Base-by-base conservation (phyloP, 148 eudicot genomes). In the Silene latifolia region DNA sequence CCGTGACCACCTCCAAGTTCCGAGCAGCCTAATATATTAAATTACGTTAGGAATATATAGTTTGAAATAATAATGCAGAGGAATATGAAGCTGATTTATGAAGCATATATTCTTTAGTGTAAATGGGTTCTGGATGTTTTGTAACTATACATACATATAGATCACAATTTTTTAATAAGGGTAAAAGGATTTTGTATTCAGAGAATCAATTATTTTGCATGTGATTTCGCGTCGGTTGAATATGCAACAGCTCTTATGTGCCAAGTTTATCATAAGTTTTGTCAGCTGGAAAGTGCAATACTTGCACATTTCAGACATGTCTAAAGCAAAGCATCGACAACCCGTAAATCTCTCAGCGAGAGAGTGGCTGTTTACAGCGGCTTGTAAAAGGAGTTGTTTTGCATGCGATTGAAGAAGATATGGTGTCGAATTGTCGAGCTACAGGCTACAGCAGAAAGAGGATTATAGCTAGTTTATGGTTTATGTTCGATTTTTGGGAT, bases 81-180 rank as follows among this genome's bases (percentile, higher is more conserved):
- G 70, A 11, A 59, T 59, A 23, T 46, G 39, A 62, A 62, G 76
- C 79, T 72, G 44, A 71, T 80, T 76, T 62, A 54, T 79, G 68
- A 74, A 74, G 78, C 32, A 54, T 72, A 67, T 77, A 67, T 72
- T 72, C 69, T 73, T 69, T 77, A 73, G 78, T 73, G 77, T 73
- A 68, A 77, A 80, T 76, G 83, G 72, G 77, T 80, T 32, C 61
- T 67, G 70, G 68, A 73, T 76, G 71, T 67, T 57, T 66, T 76
- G 80, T 77, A 77, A 67, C 74, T 81, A 76, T 63, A 69, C 46
- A 76, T 63, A 69, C 46, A 75, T 27, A 76, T 80, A 76, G 79
- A 73, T 59, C 18, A 56, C 64, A 35, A 39, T 53, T 35, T 59
- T 57, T 67, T 46, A 59, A 68, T 46, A 68, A 58, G 65, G 74